These are phyloP conservation scores for Plenodomus tracheiphilus DNA, from an alignment of 2,329 filamentous ascomycete genomes.

Conservation along the genomic window DNA sequence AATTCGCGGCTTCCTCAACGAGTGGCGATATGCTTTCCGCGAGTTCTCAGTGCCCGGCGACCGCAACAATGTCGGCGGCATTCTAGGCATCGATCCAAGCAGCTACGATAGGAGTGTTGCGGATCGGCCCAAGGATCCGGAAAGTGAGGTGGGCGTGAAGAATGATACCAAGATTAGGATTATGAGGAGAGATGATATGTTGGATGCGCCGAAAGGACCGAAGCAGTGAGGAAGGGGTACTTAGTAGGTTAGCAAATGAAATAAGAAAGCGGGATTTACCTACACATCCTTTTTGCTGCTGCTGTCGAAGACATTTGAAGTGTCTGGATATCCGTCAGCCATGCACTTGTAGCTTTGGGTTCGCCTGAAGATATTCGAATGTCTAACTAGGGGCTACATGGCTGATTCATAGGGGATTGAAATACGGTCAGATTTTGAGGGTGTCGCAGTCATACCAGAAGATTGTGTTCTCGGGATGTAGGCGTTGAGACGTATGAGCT, in stretches of 20 bases:
- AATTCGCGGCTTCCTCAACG: slow-evolving; percentile 85
- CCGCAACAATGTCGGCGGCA: slow-evolving; percentile 74
- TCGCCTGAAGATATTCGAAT: too few relatives aligned
- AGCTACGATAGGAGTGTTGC: slow-evolving; percentile 57
- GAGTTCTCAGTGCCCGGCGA: slow-evolving; percentile 98
- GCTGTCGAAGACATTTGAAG: too few relatives aligned
- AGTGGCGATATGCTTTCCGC: slow-evolving; percentile 93
- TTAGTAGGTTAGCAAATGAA: slow-evolving; percentile 33
- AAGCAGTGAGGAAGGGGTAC: slow-evolving; percentile 30
- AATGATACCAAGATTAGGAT: slow-evolving; percentile 43
- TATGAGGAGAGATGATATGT: slow-evolving; percentile 44
- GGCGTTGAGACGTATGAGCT: too few relatives aligned
- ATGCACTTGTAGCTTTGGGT: too few relatives aligned
- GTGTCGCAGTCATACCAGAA: too few relatives aligned
- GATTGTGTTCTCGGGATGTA: too few relatives aligned
- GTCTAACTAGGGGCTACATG: too few relatives aligned
- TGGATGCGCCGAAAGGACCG: slow-evolving; percentile 43
- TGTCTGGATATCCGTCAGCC: too few relatives aligned
- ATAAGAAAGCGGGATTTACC: slow-evolving; percentile 31
- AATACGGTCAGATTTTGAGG: too few relatives aligned
- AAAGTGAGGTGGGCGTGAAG: slow-evolving; percentile 28
- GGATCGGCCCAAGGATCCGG: slow-evolving; percentile 41
- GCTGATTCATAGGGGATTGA: too few relatives aligned
- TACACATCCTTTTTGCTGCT: slow-evolving; percentile 4
- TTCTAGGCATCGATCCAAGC: slow-evolving; percentile 65